Percentiles rank a stretch among this genome's conserved stretches.
Evolutionary conservation across 371 early-diverging fungal species (phyloP).

Genomic region (Furculomyces boomerangus): DNA sequence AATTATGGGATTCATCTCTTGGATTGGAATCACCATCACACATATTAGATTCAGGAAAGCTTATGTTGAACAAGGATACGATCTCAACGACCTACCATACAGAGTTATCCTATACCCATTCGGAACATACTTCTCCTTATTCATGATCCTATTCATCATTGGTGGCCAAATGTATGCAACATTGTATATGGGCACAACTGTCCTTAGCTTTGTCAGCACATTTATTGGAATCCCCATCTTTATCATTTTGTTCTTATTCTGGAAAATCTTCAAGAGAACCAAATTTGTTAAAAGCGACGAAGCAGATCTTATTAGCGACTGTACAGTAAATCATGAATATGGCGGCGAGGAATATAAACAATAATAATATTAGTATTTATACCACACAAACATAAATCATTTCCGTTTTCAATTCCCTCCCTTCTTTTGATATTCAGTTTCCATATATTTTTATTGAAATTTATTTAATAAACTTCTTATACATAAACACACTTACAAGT

Average conservation of each 20-base stretch:
- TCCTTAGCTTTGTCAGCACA: slow-evolving; percentile 3
- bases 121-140: slow-evolving; percentile 36
- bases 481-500: too few species aligned
- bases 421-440: too few species aligned
- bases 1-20: slow-evolving; percentile 48
- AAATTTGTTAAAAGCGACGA: slow-evolving; percentile 6
- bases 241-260: slow-evolving; percentile 8
- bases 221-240: slow-evolving; percentile 16
- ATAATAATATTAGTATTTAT: too few species aligned
- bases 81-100: slow-evolving; percentile 37
- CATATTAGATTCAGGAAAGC: slow-evolving; percentile 60
- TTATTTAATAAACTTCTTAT: too few species aligned
- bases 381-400: too few species aligned
- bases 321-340: not conserved
- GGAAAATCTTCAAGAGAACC: slow-evolving; percentile 5
- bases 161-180: slow-evolving; percentile 29
- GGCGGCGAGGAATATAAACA: too few species aligned
- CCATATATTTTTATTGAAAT: too few species aligned
- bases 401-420: too few species aligned
- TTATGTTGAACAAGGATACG: slow-evolving; percentile 35
- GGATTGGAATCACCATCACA: slow-evolving; percentile 47
- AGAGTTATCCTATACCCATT: slow-evolving; percentile 41
- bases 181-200: slow-evolving; percentile 1
- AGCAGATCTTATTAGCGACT: slow-evolving; percentile 4
- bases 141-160: slow-evolving; percentile 27